Evolutionary conservation across 164 flowering plant species (phyloP), one percentile per base, ranked within the genome.

Genomic region (Annona cherimola): DNA sequence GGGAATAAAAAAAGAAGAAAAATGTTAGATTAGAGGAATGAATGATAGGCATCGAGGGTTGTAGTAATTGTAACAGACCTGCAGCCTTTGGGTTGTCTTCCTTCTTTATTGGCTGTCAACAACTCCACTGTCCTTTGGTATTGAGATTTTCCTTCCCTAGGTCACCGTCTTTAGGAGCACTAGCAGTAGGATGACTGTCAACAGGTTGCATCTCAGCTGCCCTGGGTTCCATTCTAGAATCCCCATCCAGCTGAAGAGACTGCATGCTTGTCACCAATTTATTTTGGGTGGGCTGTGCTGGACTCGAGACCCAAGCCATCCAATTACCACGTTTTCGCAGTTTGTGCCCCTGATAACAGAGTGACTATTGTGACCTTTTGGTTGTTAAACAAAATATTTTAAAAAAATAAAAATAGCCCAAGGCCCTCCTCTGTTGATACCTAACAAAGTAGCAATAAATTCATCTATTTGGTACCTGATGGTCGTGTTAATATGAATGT

Each of bases 291-390:
- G 46, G 12, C 14, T 14, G 35, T 42, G 18, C 14, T 1, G 45
- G 14, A 45, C 67, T 65, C n/a, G 45, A 14, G 14, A 65, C 39
- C 67, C 67, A 65, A 11, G 11, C 67, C 67, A 65, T 65, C 67
- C 67, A 65, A 42, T 41, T 5, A 41, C 67, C 45, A 14, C 67
- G 67, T 40, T 40, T 40, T 11, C 67, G 67, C 35, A 65, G 9
- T n/a, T 65, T 65, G 18, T 65, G 18, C 43, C 67, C 67, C 67
- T 65, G 39, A 42, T 18, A 6, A 42, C 35, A 35, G n/a, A 65
- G n/a, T 41, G 14, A 20, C 65, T 62, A 4, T 35, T 14, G 67
- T 65, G 19, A 65, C 45, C 42, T 65, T 6, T 44, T 14, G n/a
- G 4, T 65, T 65, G 42, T 45, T 40, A 64, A 64, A 9, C 5